Evolutionary conservation across 1,284 basidiomycete genomes (phyloP).

Genomic region (Cryptococcus neoformans): DNA sequence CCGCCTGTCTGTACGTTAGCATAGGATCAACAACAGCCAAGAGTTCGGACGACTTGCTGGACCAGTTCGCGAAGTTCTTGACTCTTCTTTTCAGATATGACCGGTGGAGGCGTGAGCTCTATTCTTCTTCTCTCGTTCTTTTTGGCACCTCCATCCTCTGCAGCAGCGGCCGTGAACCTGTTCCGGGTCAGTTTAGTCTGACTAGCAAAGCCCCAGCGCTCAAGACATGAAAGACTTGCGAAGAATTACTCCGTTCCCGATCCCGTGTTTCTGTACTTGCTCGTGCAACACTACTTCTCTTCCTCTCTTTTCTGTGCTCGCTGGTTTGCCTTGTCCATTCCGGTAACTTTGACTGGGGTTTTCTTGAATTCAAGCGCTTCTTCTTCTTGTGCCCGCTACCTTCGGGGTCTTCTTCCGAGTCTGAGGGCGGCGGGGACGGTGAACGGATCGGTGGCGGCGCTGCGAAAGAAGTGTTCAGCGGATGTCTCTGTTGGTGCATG

Average conservation of each 20-base stretch:
- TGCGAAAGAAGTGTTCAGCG: neutral
- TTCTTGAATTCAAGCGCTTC: neutral
- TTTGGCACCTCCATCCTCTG: neutral
- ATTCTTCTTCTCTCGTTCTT: conserved; percentile 4
- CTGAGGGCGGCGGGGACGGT: neutral
- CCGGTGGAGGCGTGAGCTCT: conserved; percentile 34
- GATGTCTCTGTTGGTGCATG: neutral
- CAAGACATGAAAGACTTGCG: neutral
- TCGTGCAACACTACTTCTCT: conserved; percentile 5
- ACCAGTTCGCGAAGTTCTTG: conserved; percentile 5
- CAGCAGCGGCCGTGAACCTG: neutral
- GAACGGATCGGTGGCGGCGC: conserved; percentile 8
- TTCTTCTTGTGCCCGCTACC: conserved; percentile 14
- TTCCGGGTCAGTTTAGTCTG: neutral
- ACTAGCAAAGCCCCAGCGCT: neutral
- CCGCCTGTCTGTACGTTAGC: neutral
- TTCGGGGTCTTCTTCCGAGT: neutral
- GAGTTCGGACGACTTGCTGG: conserved; percentile 7
- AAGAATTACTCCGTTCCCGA: conserved; percentile 6
- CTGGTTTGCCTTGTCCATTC: conserved; percentile 14
- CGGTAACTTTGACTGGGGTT: conserved; percentile 9
- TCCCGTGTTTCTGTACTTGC: conserved; percentile 5
- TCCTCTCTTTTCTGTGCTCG: conserved; percentile 7
- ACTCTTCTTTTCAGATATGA: conserved; percentile 13
- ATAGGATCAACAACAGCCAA: no score